Conservation (phyloP, 2,329 filamentous ascomycete genomes). For the Madurella fahalii region DNA sequence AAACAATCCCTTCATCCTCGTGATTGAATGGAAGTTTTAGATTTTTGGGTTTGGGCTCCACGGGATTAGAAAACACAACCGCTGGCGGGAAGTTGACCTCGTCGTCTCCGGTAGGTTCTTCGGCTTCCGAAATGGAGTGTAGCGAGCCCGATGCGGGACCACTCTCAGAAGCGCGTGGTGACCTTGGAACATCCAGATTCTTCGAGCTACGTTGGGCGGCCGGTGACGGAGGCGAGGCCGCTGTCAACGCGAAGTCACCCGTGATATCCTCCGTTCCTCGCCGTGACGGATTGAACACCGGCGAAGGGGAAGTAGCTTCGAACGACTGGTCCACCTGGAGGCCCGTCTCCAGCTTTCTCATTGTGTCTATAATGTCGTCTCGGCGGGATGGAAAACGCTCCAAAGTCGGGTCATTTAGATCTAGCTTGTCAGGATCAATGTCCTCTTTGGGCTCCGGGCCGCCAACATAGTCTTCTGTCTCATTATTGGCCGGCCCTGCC, state of each 20-base stretch:
- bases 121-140: slow-evolving; percentile 43
- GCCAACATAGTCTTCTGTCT: slow-evolving; percentile 31
- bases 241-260: slow-evolving; percentile 33
- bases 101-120: slow-evolving; percentile 18
- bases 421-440: slow-evolving; percentile 30
- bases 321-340: slow-evolving; percentile 38
- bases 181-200: slow-evolving; percentile 29
- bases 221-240: slow-evolving; percentile 28
- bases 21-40: slow-evolving; percentile 30
- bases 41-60: slow-evolving; percentile 22
- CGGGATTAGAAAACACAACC: slow-evolving; percentile 30
- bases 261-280: slow-evolving; percentile 35
- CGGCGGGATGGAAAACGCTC: slow-evolving; percentile 46
- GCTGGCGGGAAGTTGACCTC: slow-evolving; percentile 12
- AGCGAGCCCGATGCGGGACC: slow-evolving; percentile 38
- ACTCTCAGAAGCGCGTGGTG: slow-evolving; percentile 22
- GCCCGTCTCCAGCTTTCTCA: slow-evolving; percentile 45
- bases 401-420: slow-evolving; percentile 45
- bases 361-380: slow-evolving; percentile 41
- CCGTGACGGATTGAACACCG: slow-evolving; percentile 33
- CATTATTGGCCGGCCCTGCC: slow-evolving; percentile 23
- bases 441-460: slow-evolving; percentile 20
- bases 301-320: slow-evolving; percentile 35
- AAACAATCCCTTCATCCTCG: slow-evolving; percentile 41
- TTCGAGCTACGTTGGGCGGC: slow-evolving; percentile 26